Evolutionary conservation across 352 stramenopile species (phyloP), one percentile per base, ranked within the genome.

Genomic region (Globisporangium polare): DNA sequence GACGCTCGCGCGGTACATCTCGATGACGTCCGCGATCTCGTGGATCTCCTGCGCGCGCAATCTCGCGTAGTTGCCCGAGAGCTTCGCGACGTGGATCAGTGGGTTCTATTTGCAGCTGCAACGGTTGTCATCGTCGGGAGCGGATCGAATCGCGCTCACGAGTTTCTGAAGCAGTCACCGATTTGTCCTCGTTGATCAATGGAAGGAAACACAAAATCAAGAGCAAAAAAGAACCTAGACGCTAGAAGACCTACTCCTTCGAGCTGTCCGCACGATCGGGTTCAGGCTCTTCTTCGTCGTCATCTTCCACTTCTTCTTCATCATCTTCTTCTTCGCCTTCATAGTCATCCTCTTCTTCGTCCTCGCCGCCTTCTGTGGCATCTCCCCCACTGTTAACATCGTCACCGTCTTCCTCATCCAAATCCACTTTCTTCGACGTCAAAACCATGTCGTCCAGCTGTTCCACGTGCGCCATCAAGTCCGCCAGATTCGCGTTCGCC

Each of bases 381-480:
- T 39, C 18, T 27, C 31, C 2, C 27, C 15, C 27, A 22, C 31
- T 33, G 2, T 47, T 33, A 43, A 5, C 37, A n/a, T 43, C 35
- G 15, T 59, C 52, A 15, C n/a, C 18, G 7, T 46, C 22, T 6
- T 47, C 52, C 3, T 4, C 37, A n/a, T 43, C 37, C 13, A 13
- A 43, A 13, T 43, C 39, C 17, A 22, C 18, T 6, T 7, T 46
- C 39, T 46, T 46, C 17, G 17, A n/a, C 7, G 13, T 15, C 13
- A 59, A 13, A 20, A 47, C 35, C 53, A 59, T 47, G 17, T 45
- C 33, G 18, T 59, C 53, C 22, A 59, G 53, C 26, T 47, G 31
- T 20, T 37, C n/a, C 20, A 59, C 53, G 15, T 50, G 53, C 53
- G 53, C 35, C 53, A 59, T 59, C 35, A 59, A n/a, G 12, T 59